Conservation (phyloP, 768 basidiomycete species). For the Lactarius trivialis region DNA sequence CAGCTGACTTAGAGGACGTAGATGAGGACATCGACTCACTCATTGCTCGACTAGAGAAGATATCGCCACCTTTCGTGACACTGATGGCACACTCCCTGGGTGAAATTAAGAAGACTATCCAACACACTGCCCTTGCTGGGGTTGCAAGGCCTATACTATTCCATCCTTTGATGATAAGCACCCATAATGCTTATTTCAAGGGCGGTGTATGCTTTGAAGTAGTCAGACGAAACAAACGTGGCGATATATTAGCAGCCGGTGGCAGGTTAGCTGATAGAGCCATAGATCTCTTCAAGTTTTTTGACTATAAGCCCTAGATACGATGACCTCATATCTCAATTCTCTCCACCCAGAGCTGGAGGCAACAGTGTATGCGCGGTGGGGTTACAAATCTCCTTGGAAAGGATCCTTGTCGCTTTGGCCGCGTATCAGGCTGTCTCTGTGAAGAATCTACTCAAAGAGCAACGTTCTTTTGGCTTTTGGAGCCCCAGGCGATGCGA, state of each 20-base stretch:
- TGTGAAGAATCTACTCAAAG: conserved; percentile 64
- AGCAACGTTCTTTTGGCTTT: conserved; percentile 76
- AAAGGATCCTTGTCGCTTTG: conserved; percentile 66
- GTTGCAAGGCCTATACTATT: conserved; percentile 58
- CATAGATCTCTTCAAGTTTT: background rate
- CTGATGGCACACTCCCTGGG: conserved; percentile 46
- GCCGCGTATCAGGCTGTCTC: conserved; percentile 63
- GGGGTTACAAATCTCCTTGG: conserved; percentile 69
- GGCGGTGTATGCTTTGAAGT: conserved; percentile 75
- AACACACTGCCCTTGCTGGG: conserved; percentile 53
- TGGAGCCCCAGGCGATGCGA: conserved; percentile 89
- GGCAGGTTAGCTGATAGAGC: conserved; percentile 49
- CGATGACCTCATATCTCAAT: conserved; percentile 59
- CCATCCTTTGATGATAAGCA: conserved; percentile 67
- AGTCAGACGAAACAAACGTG: conserved; percentile 54
- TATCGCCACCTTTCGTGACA: conserved; percentile 46
- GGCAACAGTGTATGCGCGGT: conserved; percentile 55
- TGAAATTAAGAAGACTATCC: conserved; percentile 58
- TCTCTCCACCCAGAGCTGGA: conserved; percentile 49
- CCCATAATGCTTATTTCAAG: conserved; percentile 57
- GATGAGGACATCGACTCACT: conserved; percentile 60
- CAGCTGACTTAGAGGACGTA: conserved; percentile 25
- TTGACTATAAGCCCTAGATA: conserved; percentile 42
- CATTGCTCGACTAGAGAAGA: conserved; percentile 49
- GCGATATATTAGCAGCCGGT: conserved; percentile 72